These are phyloP conservation scores for Cyanidiococcus yangmingshanensis DNA, from an alignment of 23 red algal species.

Conservation along the genomic window DNA sequence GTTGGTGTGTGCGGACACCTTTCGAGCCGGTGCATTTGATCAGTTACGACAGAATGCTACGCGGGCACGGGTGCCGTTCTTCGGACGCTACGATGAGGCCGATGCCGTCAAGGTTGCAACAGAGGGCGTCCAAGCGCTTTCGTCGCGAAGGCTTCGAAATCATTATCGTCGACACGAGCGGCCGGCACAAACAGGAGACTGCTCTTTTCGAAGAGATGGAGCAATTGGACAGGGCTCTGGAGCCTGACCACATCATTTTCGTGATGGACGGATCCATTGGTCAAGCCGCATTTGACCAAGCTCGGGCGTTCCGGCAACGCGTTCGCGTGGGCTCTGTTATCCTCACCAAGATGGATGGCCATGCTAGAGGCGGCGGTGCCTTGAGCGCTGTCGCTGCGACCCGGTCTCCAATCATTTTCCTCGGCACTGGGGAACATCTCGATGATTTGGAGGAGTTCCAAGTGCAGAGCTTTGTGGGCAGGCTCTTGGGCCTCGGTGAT, in stretches of 20 bases:
- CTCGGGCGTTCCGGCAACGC: slow-evolving; percentile 57
- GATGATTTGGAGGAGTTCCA: slow-evolving; percentile 94
- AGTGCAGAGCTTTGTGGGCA: slow-evolving; percentile 68
- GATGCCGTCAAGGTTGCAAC: slow-evolving; percentile 82
- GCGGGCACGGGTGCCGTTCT: slow-evolving; percentile 84
- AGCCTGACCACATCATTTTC: slow-evolving; percentile 77
- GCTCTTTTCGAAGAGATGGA: slow-evolving; percentile 97
- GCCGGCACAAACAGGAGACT: slow-evolving; percentile 91
- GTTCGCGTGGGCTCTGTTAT: slow-evolving; percentile 88
- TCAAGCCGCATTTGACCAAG: slow-evolving; percentile 91
- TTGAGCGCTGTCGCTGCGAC: slow-evolving; percentile 86
- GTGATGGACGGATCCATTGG: slow-evolving; percentile 98
- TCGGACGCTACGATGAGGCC: slow-evolving; percentile 77
- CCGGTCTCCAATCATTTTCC: slow-evolving; percentile 68
- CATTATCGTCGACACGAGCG: slow-evolving; percentile 91
- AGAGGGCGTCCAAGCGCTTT: slow-evolving; percentile 77
- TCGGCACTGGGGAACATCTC: slow-evolving; percentile 95
- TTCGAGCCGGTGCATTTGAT: slow-evolving; percentile 95
- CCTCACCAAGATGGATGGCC: slow-evolving; percentile 93
- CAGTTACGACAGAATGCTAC: slow-evolving; percentile 93
- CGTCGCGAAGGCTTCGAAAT: slow-evolving; percentile 62
- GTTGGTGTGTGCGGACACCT: slow-evolving; percentile 95
- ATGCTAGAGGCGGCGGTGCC: slow-evolving; percentile 91
- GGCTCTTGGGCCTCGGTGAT: slow-evolving; percentile 89
- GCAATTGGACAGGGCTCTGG: slow-evolving; percentile 59